These are phyloP conservation scores for Colletotrichum lini DNA, from an alignment of 2,329 filamentous ascomycete genomes.

Conservation along the genomic window DNA sequence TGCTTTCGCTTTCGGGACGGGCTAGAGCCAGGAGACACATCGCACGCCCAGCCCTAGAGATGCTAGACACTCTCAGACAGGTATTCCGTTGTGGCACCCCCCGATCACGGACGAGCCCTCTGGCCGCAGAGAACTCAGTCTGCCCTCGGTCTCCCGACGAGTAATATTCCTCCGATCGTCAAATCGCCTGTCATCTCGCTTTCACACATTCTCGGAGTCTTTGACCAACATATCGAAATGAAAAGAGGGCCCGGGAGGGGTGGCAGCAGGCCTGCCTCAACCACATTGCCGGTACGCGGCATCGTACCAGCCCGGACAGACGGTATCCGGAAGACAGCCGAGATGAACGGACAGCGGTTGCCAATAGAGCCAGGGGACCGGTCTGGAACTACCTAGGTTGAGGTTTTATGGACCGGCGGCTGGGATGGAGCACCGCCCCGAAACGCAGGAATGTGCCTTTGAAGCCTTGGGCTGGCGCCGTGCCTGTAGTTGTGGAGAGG, in stretches of 20 bases:
- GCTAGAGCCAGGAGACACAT: no score
- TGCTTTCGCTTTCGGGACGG: no score
- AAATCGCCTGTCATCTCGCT: slow-evolving; percentile 18
- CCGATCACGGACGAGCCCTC: neutral
- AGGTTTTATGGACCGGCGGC: slow-evolving; percentile 6
- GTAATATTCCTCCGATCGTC: neutral
- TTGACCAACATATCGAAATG: slow-evolving; percentile 2
- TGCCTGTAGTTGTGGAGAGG: slow-evolving; percentile 22
- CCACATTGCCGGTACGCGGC: slow-evolving; percentile 11
- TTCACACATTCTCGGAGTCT: slow-evolving; percentile 13
- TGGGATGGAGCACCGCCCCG: neutral
- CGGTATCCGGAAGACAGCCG: slow-evolving; percentile 17
- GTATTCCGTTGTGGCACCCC: no score
- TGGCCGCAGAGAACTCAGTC: neutral
- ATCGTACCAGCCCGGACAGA: slow-evolving; percentile 2
- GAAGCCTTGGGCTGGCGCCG: slow-evolving; percentile 1
- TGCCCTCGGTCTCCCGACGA: neutral
- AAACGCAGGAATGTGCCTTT: slow-evolving; percentile 26
- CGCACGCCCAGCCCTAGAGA: no score
- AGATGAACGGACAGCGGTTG: slow-evolving; percentile 22
- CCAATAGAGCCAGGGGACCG: slow-evolving; percentile 14
- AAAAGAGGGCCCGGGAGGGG: neutral
- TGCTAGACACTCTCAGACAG: neutral
- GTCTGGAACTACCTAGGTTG: neutral
- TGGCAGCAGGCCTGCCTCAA: neutral